A percentile compares a stretch with the other conserved stretches of the same genome.
These are phyloP conservation scores for Gleditsia sinensis DNA, from an alignment of 306 rosid species.

Conservation along the genomic window DNA sequence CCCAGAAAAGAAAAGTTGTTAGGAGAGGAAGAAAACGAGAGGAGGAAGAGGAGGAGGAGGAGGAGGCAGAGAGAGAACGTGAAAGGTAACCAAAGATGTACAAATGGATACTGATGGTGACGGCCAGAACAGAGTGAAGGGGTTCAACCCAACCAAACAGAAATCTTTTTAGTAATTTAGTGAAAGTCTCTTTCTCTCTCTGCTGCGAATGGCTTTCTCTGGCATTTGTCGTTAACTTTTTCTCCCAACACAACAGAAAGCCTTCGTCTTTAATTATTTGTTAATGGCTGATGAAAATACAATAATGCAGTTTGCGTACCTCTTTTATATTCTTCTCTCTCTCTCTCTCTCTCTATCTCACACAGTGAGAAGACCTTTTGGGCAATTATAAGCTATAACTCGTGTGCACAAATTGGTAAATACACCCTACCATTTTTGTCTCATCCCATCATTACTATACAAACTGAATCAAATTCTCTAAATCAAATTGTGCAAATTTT, in stretches of 20 bases:
- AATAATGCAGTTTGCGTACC: conserved; percentile 36
- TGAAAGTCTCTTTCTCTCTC: conserved; percentile 34
- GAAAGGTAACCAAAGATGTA: conserved; percentile 50
- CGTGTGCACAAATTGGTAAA: conserved; percentile 35
- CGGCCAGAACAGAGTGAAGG: conserved; percentile 49
- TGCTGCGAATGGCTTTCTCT: conserved; percentile 37
- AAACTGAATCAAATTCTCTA: no score
- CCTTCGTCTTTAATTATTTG: conserved; percentile 38
- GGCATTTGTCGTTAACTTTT: conserved; percentile 52
- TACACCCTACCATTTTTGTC: conserved; percentile 23
- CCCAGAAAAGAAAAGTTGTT: conserved; percentile 16
- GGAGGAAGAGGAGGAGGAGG: neutral
- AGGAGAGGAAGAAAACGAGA: neutral
- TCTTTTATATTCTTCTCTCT: conserved; percentile 22
- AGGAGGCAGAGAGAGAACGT: conserved; percentile 24
- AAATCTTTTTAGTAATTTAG: conserved; percentile 47
- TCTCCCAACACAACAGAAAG: conserved; percentile 47
- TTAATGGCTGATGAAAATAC: conserved; percentile 33
- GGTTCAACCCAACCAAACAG: conserved; percentile 60
- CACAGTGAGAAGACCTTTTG: conserved; percentile 40
- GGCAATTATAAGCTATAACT: conserved; percentile 34
- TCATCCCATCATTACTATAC: no score
- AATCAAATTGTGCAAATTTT: no score
- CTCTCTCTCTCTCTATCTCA: conserved; percentile 24
- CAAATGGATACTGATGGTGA: conserved; percentile 60